Evolutionary conservation across 352 stramenopile species (phyloP), one percentile per base, ranked within the genome.

Genomic region (Globisporangium megalacanthum): DNA sequence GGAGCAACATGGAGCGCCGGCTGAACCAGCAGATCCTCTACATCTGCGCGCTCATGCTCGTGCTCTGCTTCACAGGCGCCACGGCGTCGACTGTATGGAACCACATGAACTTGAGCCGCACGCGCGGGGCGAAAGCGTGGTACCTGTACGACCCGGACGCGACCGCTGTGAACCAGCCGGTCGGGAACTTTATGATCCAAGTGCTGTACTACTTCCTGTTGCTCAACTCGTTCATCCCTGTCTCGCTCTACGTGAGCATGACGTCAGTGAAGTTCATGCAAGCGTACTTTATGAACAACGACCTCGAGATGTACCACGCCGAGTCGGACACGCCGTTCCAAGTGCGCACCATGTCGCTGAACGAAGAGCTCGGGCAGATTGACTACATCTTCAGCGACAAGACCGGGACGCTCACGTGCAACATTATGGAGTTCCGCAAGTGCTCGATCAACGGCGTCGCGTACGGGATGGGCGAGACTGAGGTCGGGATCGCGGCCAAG

Each of bases 341-440:
- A 65, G 93, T 96, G 33, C 86, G 89, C 17, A 97, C 90, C 0
- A 97, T 97, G 86, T 90, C 82, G 35, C 68, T 98, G 54, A 97
- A 96, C 58, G 92, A 98, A 62, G 92, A 98, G 46, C 71, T 98
- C 4, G 93, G 93, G 0, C 92, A 98, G 71, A 92, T 98, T 42
- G 83, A 92, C 62, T 96, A 96, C 64, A 89, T 97, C 29, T 97
- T 98, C 55, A 90, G 72, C 36, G 94, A 98, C 68, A 98, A 98
- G 72, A 98, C 94, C 11, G 95, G 95, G 17, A 98, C 95, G 10
- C 64, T 98, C 29, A 98, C 95, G 48, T 93, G 90, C 58, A 98
- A 98, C 67, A 80, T 97, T 31, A 98, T 98, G 95, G 86, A 98
- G 64, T 99, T 99, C 68, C 97, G 97, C 49, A 95, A 97, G 56